Evolutionary conservation across 176 grass and related monocot genomes (phyloP).

Genomic region (Chrysopogon serrulatus): DNA sequence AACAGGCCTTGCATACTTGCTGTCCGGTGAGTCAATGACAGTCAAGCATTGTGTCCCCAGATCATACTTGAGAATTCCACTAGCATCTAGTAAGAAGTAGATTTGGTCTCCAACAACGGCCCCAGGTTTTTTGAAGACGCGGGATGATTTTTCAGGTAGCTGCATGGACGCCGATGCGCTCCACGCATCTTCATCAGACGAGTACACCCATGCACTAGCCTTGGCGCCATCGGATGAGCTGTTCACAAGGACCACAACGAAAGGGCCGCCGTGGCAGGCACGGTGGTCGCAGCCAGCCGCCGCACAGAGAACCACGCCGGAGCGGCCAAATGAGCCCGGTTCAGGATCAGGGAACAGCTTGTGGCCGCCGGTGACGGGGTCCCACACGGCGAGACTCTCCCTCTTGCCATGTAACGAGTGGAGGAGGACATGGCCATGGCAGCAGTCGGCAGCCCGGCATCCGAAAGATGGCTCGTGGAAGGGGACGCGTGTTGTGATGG

Average conservation of each 20-base stretch:
- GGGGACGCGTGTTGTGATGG: no score
- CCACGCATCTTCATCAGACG: neutral
- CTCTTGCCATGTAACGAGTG: no score
- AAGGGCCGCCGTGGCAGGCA: neutral
- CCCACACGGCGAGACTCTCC: no score
- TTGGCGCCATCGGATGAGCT: neutral
- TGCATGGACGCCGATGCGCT: neutral
- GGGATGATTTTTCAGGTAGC: fast-evolving
- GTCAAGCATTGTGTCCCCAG: neutral
- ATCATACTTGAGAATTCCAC: neutral
- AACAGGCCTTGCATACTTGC: no score
- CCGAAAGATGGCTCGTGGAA: no score
- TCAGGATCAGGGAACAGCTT: neutral
- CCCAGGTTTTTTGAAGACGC: neutral
- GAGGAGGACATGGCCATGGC: no score
- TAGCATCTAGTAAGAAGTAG: neutral
- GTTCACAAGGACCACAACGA: neutral
- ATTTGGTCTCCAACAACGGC: neutral
- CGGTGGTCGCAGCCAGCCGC: neutral
- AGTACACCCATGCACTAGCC: neutral
- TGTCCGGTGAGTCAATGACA: no score
- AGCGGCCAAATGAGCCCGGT: neutral
- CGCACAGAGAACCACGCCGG: neutral
- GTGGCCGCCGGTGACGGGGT: no score
- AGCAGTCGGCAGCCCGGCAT: no score